Evolutionary conservation across 805 yeast genomes (phyloP), one percentile per base, ranked within the genome.

Genomic region (Zygosaccharomyces kombuchaensis): DNA sequence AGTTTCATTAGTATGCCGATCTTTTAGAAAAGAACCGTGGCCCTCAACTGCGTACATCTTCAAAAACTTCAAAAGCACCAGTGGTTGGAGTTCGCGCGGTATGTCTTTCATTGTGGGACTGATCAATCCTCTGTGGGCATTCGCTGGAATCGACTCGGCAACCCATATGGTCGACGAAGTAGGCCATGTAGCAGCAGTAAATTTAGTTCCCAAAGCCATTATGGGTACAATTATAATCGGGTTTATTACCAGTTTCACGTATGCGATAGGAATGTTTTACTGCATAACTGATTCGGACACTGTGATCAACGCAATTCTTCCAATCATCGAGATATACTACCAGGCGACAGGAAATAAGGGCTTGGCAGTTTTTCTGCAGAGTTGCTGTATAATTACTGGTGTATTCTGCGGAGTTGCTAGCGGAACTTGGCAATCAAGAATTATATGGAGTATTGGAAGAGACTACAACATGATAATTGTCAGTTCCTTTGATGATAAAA

Each of bases 101-200:
- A 73, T 81, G 61, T 83, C 85, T 0, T 79, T 81, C 58, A 73
- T 82, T 45, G 77, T 80, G n/a, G 87, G 88, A n/a, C 63, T 82
- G 39, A 75, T 82, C 53, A 81, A 81, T 58, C 84, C 87, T 5
- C 76, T 79, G 45, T 82, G 85, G 85, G 77, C 82, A 8, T 81
- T 81, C 67, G 73, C 80, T 22, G 81, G 87, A 52, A 70, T 81
- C 40, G 89, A 82, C 57, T 77, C 81, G 46, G 86, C 87, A 2
- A 80, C 87, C 2, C 88, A 82, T 56, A 72, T 83, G 75, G 80
- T 84, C 17, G 89, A 83, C 58, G 88, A 82, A 57, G 54, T 54
- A 3, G 58, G 60, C 7, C 39, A 51, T 41, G 31, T 34, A 6
- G 43, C 31, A 4, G 45, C 60, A 12, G 43, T 45, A 19, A 73